A percentile compares a stretch with the other conserved stretches of the same genome.
Conservation (phyloP, 73 alveolate species). For the Paramecium octaurelia region DNA sequence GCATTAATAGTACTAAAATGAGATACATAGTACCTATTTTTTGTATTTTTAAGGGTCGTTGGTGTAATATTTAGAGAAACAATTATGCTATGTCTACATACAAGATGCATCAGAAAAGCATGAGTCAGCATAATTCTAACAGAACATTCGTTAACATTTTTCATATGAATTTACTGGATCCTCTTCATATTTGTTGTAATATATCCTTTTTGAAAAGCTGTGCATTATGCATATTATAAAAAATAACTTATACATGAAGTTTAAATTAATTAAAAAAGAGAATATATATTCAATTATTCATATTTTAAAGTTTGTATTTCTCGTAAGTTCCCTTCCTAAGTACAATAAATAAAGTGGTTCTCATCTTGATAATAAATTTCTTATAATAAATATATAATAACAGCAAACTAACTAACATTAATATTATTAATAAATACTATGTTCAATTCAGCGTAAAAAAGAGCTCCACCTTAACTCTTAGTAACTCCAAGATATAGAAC, state of each 20-base stretch:
- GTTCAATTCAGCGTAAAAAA: neutral
- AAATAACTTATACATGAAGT: neutral
- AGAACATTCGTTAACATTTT: neutral
- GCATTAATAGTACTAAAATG: neutral
- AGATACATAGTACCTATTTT: neutral
- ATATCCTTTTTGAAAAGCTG: neutral
- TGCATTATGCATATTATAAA: neutral
- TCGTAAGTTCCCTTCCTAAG: neutral
- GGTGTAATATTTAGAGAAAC: neutral
- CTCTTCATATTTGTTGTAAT: neutral
- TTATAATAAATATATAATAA: neutral
- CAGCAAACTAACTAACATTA: neutral
- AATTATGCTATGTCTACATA: neutral
- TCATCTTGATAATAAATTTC: neutral
- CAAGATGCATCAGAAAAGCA: neutral
- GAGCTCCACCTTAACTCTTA: neutral
- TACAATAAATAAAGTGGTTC: neutral
- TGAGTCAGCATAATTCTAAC: neutral
- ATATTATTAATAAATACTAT: neutral
- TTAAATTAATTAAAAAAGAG: neutral
- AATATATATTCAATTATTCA: neutral
- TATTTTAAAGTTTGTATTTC: neutral
- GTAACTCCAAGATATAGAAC: constrained; percentile 15
- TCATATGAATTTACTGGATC: neutral
- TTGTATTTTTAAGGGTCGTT: neutral